phyloP scores from a whole-genome alignment of 2,329 filamentous ascomycete species.

The Fusarium sarcochroum region DNA sequence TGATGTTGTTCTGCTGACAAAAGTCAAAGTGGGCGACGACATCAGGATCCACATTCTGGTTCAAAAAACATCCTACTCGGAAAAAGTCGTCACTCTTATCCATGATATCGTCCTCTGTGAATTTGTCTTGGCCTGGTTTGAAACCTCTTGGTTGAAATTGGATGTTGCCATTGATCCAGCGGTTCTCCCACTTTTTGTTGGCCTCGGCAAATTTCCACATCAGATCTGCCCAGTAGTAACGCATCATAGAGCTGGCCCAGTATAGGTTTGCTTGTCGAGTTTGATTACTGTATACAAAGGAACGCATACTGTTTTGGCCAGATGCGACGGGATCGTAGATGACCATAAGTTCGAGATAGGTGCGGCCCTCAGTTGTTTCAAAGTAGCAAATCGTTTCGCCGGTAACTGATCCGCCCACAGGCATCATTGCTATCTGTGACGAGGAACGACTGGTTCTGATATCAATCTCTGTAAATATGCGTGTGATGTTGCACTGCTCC shows the following conservation, averaged over 20 bases:
- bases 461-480: background rate
- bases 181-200: background rate
- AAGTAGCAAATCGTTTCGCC: background rate
- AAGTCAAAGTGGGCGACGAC: background rate
- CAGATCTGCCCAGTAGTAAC: background rate
- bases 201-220: background rate
- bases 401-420: background rate
- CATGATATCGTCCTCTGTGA: background rate
- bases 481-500: background rate
- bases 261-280: background rate
- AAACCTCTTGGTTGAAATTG: background rate
- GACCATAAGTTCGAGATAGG: background rate
- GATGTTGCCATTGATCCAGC: background rate
- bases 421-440: background rate
- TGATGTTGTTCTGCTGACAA: background rate
- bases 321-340: background rate
- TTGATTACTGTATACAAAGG: background rate
- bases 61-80: background rate
- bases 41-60: background rate
- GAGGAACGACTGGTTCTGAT: background rate
- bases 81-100: background rate
- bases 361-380: background rate
- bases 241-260: background rate
- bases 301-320: background rate
- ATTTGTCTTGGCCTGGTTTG: background rate